phyloP scores from a whole-genome alignment of 768 basidiomycete species.

The Auricularia heimuer region DNA sequence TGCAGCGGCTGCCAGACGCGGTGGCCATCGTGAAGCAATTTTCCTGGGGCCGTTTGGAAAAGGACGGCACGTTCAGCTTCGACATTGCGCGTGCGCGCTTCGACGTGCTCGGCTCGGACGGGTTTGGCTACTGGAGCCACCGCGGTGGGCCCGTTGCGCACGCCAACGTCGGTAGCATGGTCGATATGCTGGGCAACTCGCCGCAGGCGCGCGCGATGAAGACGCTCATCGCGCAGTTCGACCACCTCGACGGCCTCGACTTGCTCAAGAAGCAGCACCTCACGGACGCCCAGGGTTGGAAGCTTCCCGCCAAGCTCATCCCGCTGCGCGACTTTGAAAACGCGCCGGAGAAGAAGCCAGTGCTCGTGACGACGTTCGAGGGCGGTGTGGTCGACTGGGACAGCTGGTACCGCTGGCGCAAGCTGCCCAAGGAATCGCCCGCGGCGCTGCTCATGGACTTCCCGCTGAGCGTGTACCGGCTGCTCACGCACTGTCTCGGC shows the following conservation, averaged over 20 bases:
- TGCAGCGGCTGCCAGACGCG: constrained; percentile 25
- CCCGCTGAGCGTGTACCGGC: constrained; percentile 1
- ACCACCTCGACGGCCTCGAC: neutral
- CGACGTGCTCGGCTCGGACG: constrained; percentile 26
- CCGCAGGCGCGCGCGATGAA: neutral
- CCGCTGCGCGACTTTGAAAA: neutral
- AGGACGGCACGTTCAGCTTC: constrained; percentile 29
- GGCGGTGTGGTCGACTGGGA: neutral
- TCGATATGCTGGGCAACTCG: neutral
- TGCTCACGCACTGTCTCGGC: neutral
- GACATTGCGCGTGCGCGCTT: constrained; percentile 27
- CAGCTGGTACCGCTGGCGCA: constrained; percentile 5
- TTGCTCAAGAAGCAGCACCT: neutral
- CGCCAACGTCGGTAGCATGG: neutral
- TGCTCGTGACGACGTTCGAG: neutral
- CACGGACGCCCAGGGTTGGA: neutral
- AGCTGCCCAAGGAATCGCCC: neutral
- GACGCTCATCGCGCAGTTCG: neutral
- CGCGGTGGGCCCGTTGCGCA: neutral
- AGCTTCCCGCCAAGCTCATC: neutral
- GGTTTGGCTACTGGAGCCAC: neutral
- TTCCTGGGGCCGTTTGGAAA: constrained; percentile 34
- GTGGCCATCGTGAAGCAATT: constrained; percentile 28
- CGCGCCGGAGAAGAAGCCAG: neutral
- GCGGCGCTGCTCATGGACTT: constrained; percentile 6